Evolutionary conservation across 2,329 filamentous ascomycete genomes (phyloP), one percentile per base, ranked within the genome.

Genomic region (Tympanopsis confertula): DNA sequence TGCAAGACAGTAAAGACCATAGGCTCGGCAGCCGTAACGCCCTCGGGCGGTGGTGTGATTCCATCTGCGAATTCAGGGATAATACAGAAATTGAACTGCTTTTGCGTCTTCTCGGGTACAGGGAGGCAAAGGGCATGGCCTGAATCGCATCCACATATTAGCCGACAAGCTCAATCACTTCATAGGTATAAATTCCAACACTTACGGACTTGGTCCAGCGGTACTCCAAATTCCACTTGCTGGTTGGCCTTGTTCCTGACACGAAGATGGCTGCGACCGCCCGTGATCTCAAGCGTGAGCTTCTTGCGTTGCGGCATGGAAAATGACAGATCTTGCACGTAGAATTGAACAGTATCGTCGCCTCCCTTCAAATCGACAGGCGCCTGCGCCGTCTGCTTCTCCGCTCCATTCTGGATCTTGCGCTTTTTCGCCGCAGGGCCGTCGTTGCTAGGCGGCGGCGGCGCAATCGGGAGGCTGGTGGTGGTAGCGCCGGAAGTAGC

Each of bases 261-360:
- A 32, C 67, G 61, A 26, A 74, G 56, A 38, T 50, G 66, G 55
- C 41, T 58, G 57, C 19, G 24, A 18, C 44, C 42, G 35, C 56
- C 55, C 24, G 71, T 61, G n/a, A 79, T 52, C 49, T 78, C 69
- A 19, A 81, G 59, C 35, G 63, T 70, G 42, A 78, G 61, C 58
- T 80, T 80, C 59, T 79, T 81, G 38, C 76, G 61, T 46, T 74
- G 69, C 3, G 76, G 76, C 1, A 78, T 62, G 13, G 72, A 64
- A 53, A 80, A 78, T 39, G 71, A 76, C 39, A 76, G 59, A 45
- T 78, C 74, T 39, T 64, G 61, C 42, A 67, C 59, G 41, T 65
- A 64, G 41, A 68, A 64, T 30, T 42, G 43, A 32, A 46, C 41
- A 40, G 17, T 39, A n/a, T 32, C 41, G 24, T 61, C 45, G 42